These are phyloP conservation scores for Entomortierella lignicola DNA, from an alignment of 192 early-diverging fungal species.

Conservation along the genomic window DNA sequence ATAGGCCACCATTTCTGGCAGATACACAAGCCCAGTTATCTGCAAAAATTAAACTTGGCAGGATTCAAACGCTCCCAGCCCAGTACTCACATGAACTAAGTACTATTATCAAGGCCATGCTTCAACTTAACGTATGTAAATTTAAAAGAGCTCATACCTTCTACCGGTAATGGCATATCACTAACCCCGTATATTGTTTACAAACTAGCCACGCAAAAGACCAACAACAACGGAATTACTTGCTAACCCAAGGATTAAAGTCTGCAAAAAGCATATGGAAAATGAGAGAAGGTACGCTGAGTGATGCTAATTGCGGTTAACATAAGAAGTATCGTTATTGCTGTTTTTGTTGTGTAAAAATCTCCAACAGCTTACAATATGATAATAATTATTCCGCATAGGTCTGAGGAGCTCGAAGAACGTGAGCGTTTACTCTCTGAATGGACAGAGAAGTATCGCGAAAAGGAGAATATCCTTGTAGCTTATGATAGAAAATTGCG, in stretches of 20 bases:
- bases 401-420: constrained; percentile 10
- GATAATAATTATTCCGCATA: not conserved
- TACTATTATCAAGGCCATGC: constrained; percentile 64
- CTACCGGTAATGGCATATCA: too few relatives aligned
- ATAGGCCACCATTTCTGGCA: constrained; percentile 79
- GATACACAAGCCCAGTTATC: constrained; percentile 68
- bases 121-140: constrained; percentile 65
- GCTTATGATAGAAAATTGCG: constrained; percentile 9
- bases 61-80: constrained; percentile 62
- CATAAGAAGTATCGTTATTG: too few relatives aligned
- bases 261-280: constrained; percentile 7
- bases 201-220: constrained; percentile 49
- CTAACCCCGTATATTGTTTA: not conserved
- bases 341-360: too few relatives aligned
- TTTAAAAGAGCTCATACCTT: too few relatives aligned
- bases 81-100: constrained; percentile 56
- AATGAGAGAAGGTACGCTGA: constrained; percentile 14
- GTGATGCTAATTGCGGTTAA: too few relatives aligned
- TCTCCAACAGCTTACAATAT: too few relatives aligned
- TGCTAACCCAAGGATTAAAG: constrained; percentile 38
- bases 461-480: constrained; percentile 4
- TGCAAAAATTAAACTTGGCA: constrained; percentile 69
- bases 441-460: constrained; percentile 4
- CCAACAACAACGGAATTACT: constrained; percentile 58
- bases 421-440: not conserved